Conservation (phyloP, 352 stramenopile species). For the Aphanomyces invadans region DNA sequence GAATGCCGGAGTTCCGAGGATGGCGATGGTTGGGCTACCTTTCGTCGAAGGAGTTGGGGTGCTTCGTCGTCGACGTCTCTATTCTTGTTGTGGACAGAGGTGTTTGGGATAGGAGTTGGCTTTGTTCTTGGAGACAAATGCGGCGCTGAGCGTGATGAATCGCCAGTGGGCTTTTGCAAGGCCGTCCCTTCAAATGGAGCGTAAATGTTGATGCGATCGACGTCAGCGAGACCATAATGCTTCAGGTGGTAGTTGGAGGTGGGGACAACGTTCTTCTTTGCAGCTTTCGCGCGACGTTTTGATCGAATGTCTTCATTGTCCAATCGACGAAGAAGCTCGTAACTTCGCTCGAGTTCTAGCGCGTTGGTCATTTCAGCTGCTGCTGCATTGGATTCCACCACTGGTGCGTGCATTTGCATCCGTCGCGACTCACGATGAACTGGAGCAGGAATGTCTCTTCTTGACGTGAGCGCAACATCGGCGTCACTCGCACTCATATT, state of each 20-base stretch:
- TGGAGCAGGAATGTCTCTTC: not conserved
- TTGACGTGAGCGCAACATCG: too few relatives aligned
- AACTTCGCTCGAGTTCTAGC: not conserved
- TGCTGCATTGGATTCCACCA: not conserved
- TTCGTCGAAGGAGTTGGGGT: not conserved
- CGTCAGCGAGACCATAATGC: not conserved
- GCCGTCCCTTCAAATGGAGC: not conserved
- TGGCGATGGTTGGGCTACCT: not conserved
- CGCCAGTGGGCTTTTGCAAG: not conserved
- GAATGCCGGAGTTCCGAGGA: not conserved
- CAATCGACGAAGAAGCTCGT: not conserved
- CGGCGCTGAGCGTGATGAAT: too few relatives aligned
- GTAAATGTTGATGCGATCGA: conserved; percentile 17
- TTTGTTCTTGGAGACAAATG: too few relatives aligned
- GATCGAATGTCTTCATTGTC: conserved; percentile 1
- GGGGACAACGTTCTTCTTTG: not conserved
- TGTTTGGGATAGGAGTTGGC: not conserved
- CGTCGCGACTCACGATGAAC: not conserved
- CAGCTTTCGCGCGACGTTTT: not conserved
- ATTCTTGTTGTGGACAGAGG: not conserved
- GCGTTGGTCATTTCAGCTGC: not conserved
- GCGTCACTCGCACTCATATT: too few relatives aligned
- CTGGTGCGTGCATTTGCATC: too few relatives aligned
- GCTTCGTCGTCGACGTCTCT: not conserved
- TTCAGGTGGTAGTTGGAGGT: conserved; percentile 23